phyloP scores from a whole-genome alignment of 2,329 filamentous ascomycete genomes.

The Colletotrichum tabaci region DNA sequence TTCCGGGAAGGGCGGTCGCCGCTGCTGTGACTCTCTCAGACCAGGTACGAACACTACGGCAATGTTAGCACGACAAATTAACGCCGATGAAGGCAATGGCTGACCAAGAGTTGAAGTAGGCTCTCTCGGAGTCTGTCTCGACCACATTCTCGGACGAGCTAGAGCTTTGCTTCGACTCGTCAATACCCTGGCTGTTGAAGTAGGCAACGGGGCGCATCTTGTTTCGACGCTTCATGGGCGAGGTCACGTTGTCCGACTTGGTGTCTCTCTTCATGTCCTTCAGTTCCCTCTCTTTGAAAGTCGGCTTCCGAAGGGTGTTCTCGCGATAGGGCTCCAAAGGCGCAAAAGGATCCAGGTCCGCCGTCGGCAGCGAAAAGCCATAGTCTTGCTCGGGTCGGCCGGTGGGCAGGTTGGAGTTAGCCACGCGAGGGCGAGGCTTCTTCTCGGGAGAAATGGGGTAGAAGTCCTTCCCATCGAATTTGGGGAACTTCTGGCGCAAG shows the following conservation, averaged over 20 bases:
- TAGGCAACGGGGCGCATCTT: slow-evolving; percentile 30
- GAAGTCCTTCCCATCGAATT: slow-evolving; percentile 77
- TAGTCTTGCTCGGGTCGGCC: slow-evolving; percentile 32
- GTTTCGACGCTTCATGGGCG: slow-evolving; percentile 36
- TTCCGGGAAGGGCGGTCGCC: slow-evolving; percentile 60
- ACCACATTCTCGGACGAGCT: slow-evolving; percentile 42
- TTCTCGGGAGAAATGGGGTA: slow-evolving; percentile 71
- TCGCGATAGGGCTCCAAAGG: slow-evolving; percentile 35
- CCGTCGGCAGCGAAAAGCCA: slow-evolving; percentile 30
- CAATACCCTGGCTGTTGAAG: slow-evolving; percentile 39
- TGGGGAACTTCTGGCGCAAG: slow-evolving; percentile 68
- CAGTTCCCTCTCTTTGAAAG: background rate
- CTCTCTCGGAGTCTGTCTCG: slow-evolving; percentile 64
- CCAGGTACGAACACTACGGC: slow-evolving; percentile 34
- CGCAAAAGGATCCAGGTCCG: slow-evolving; percentile 35
- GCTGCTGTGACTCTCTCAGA: slow-evolving; percentile 64
- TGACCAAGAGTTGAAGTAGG: slow-evolving; percentile 56
- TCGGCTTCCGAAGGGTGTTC: background rate
- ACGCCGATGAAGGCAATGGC: background rate
- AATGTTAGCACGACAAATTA: too few relatives aligned
- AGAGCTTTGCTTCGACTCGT: slow-evolving; percentile 29
- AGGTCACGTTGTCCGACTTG: slow-evolving; percentile 43
- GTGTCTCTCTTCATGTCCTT: slow-evolving; percentile 39
- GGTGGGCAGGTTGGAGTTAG: slow-evolving; percentile 15
- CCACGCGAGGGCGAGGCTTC: slow-evolving; percentile 42